Conservation (phyloP, 78 protist genomes). For the Chrysochromulina parva region DNA sequence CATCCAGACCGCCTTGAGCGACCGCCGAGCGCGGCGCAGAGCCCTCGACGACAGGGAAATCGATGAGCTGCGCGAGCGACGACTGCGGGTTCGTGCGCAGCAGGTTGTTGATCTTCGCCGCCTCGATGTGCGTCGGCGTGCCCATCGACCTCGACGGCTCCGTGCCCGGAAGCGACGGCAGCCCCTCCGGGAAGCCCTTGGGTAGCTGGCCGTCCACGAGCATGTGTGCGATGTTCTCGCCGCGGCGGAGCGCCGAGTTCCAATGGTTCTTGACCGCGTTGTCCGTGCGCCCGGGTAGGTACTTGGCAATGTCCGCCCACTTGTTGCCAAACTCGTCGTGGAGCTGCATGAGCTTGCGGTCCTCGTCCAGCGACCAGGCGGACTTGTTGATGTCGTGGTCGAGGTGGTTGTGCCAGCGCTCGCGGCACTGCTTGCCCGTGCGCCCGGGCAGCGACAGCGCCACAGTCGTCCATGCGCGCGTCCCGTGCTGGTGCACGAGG, state of each 20-base stretch:
- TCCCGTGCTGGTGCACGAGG: conserved; percentile 52
- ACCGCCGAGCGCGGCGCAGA: too few species aligned
- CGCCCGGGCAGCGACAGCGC: too few species aligned
- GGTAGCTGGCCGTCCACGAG: background rate
- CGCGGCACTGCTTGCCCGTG: conserved; percentile 62
- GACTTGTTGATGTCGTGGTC: conserved; percentile 75
- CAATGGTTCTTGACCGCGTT: conserved; percentile 93
- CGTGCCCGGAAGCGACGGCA: too few species aligned
- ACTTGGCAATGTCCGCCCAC: conserved; percentile 88
- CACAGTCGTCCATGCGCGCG: background rate
- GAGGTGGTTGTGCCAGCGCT: conserved; percentile 87
- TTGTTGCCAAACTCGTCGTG: conserved; percentile 80
- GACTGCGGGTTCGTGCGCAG: too few species aligned
- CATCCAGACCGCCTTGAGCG: too few species aligned
- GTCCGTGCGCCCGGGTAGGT: conserved; percentile 87
- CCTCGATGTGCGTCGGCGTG: too few species aligned
- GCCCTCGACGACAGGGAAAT: too few species aligned
- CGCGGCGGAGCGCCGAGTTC: conserved; percentile 84
- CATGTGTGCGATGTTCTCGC: background rate
- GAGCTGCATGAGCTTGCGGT: conserved; percentile 54
- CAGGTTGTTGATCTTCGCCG: too few species aligned
- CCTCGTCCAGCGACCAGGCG: conserved; percentile 85
- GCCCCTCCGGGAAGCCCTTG: too few species aligned
- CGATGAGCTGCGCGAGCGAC: too few species aligned
- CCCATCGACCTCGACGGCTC: too few species aligned